phyloP scores from a whole-genome alignment of 2,329 filamentous ascomycete species.

The Alternaria sp. region DNA sequence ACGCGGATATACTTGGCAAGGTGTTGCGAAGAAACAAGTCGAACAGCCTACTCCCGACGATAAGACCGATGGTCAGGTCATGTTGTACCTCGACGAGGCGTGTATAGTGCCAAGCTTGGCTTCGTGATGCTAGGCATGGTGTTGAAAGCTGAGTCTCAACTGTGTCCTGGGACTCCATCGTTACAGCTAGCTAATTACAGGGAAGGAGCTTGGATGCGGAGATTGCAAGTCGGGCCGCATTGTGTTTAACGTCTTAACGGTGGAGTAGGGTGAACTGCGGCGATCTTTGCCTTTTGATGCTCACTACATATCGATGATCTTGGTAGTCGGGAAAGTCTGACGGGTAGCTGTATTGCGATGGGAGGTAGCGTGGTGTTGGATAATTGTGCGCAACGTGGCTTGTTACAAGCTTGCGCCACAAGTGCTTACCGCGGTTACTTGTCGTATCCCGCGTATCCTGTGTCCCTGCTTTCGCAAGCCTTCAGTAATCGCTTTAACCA shows the following conservation, averaged over 20 bases:
- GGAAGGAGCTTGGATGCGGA: not conserved
- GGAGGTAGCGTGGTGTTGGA: not conserved
- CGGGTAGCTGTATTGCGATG: not conserved
- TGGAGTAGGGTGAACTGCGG: slow-evolving; percentile 2
- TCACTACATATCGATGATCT: not conserved
- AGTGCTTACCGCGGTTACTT: not conserved
- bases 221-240: not conserved
- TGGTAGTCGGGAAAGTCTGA: not conserved
- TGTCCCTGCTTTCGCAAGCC: not conserved
- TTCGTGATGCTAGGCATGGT: slow-evolving; percentile 6
- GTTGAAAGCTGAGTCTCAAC: not conserved
- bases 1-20: not conserved
- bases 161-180: not conserved
- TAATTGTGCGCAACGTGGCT: not conserved
- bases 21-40: not conserved
- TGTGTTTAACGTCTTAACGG: not conserved
- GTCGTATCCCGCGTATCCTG: not conserved
- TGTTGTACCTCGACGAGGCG: not conserved
- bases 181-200: not conserved
- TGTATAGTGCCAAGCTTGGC: not conserved
- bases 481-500: not conserved
- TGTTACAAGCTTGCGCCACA: not conserved
- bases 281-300: not conserved
- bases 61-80: slow-evolving; percentile 1
- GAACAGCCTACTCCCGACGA: not conserved